Evolutionary conservation across 2,329 filamentous ascomycete species (phyloP), one percentile per base, ranked within the genome.

Genomic region (Colletotrichum costaricense): DNA sequence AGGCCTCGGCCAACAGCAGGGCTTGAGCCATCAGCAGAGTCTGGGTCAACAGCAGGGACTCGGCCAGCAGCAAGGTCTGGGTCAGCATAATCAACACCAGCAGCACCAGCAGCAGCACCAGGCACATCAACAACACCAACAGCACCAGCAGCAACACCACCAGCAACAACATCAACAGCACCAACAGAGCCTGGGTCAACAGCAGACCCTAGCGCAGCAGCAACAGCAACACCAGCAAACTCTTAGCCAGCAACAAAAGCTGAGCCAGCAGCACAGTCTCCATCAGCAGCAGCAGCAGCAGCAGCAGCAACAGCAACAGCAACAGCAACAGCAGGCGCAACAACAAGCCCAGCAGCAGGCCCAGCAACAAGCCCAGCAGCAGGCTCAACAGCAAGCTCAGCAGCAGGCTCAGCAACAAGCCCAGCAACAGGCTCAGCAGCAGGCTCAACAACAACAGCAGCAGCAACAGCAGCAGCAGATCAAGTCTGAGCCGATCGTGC

Each of bases 151-250:
- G 24, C 80, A 81, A 14, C 75, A 80, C 6, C 79, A 78, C 33
- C 80, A 81, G 22, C 75, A 80, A 6, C 78, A 78, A 28, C 79
- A 79, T 19, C 75, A 76, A 2, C 78, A 78, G 2, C 79, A 75
- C 26, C 82, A 82, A 63, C 80, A 81, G 67, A 73, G 76, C 9
- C 77, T 82, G 65, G 74, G 75, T 11, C 81, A 82, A 54, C 81
- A 82, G 56, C 78, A 78, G 55, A 74, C 76, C 12, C 62, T 76
- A 6, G 71, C 71, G 3, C 76, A 77, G 28, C 76, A 75, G 63
- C 80, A 79, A 33, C 81, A 79, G 7, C 80, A 79, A 33, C 81
- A 79, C 5, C 79, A 78, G 11, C 80, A 81, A 30, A 79, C 80
- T 28, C 82, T 76, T 26, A 78, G 76, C n/a, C 77, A 78, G 28